These are phyloP conservation scores for Dactylellina leptospora DNA, from an alignment of 2,329 filamentous ascomycete genomes.

Conservation along the genomic window DNA sequence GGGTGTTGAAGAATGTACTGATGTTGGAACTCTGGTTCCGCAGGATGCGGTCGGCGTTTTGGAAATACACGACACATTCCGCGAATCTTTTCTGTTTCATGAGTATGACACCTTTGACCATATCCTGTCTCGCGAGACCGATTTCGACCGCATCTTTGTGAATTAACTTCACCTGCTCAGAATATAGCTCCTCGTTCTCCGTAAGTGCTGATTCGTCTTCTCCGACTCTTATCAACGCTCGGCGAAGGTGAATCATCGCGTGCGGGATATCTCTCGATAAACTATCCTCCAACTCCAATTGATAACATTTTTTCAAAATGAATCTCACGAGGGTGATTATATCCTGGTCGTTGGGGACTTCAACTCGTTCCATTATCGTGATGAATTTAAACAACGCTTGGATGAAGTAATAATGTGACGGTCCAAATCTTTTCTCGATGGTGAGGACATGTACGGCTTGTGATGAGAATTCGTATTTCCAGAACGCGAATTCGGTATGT, in stretches of 20 bases:
- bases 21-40: not conserved
- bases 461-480: not conserved
- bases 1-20: not conserved
- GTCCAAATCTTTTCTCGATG: slow-evolving; percentile 16
- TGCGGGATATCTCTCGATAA: slow-evolving; percentile 20
- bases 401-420: slow-evolving; percentile 1
- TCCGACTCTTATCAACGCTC: not conserved
- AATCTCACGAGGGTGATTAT: slow-evolving; percentile 2
- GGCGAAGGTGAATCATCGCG: slow-evolving; percentile 8
- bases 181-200: not conserved
- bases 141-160: not conserved
- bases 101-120: not conserved
- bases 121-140: not conserved
- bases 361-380: not conserved
- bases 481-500: not conserved
- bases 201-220: not conserved
- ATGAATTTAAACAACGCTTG: slow-evolving; percentile 9
- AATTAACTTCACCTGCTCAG: not conserved
- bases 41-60: not conserved
- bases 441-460: slow-evolving; percentile 9
- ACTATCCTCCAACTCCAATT: slow-evolving; percentile 5
- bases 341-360: slow-evolving; percentile 6
- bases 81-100: not conserved
- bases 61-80: not conserved
- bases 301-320: slow-evolving; percentile 1